phyloP scores from a whole-genome alignment of 306 rosid genomes.

The Oxytropis ochrocephala region DNA sequence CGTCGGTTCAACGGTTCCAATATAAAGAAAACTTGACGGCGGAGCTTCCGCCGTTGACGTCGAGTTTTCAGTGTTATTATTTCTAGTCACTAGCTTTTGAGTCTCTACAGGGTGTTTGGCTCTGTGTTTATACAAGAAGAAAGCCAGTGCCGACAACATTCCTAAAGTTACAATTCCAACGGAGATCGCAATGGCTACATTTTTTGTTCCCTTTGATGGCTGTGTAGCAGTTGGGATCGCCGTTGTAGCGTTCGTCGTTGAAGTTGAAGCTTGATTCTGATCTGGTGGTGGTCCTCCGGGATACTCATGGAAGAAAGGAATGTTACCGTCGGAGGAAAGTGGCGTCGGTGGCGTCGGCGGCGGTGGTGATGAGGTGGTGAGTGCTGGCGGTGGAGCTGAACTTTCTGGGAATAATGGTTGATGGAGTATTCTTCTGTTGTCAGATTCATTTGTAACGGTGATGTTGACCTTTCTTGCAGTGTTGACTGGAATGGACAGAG shows the following conservation, averaged over 20 bases:
- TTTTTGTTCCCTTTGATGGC: constrained; percentile 67
- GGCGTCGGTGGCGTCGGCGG: constrained; percentile 25
- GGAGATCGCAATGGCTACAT: constrained; percentile 73
- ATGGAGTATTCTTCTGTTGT: constrained; percentile 61
- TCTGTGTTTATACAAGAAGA: constrained; percentile 78
- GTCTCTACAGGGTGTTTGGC: constrained; percentile 55
- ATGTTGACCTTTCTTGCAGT: constrained; percentile 9
- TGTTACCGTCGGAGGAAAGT: constrained; percentile 21
- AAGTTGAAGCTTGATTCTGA: constrained; percentile 48
- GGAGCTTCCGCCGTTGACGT: neutral
- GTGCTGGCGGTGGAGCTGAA: constrained; percentile 57
- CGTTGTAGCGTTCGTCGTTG: constrained; percentile 25
- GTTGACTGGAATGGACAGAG: constrained; percentile 8
- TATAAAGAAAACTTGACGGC: constrained; percentile 71
- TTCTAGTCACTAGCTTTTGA: constrained; percentile 50
- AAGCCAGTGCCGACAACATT: constrained; percentile 86
- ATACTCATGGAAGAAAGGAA: constrained; percentile 71
- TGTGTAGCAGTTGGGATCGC: constrained; percentile 65
- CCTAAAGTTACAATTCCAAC: constrained; percentile 90
- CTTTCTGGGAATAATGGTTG: constrained; percentile 70
- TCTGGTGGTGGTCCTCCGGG: constrained; percentile 47
- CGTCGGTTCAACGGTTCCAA: constrained; percentile 84
- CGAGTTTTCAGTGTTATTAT: neutral
- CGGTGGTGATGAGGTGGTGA: constrained; percentile 32
- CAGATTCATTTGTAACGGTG: constrained; percentile 7